Evolutionary conservation across 129 eudicot genomes (phyloP).

Genomic region (Cynara cardunculus): DNA sequence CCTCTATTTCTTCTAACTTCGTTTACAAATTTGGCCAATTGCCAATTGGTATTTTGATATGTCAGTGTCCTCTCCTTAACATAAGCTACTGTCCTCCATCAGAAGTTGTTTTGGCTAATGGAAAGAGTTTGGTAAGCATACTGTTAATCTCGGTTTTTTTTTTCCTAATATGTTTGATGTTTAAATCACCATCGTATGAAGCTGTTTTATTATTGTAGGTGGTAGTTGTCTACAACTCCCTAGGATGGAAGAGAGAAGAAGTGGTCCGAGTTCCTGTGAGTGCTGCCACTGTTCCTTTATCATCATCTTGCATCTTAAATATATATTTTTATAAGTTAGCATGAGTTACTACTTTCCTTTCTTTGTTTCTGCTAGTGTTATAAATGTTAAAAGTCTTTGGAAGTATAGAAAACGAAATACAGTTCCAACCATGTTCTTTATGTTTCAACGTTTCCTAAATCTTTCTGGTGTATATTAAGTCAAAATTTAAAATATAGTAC

Average conservation of each 20-base stretch:
- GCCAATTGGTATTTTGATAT: constrained; percentile 22
- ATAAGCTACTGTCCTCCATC: constrained; percentile 90
- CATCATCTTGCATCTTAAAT: constrained; percentile 7
- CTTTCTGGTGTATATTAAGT: neutral
- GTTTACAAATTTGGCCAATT: constrained; percentile 5
- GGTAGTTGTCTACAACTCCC: constrained; percentile 73
- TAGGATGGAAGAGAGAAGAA: constrained; percentile 96
- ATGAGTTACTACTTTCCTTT: neutral
- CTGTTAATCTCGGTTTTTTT: neutral
- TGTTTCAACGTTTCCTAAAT: neutral
- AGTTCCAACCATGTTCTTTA: neutral
- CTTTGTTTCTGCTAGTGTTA: neutral
- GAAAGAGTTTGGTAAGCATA: constrained; percentile 66
- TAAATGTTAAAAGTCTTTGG: neutral
- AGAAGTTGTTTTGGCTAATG: constrained; percentile 64
- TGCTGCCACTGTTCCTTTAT: constrained; percentile 10
- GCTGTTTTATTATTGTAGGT: constrained; percentile 37
- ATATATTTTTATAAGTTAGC: neutral
- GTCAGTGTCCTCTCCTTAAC: constrained; percentile 91
- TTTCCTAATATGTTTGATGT: neutral
- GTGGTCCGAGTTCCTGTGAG: constrained; percentile 92
- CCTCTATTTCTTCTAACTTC: constrained; percentile 2
- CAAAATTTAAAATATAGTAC: neutral
- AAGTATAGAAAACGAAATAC: neutral
- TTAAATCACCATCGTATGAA: constrained; percentile 5